Evolutionary conservation across 2,329 filamentous ascomycete species (phyloP).

Genomic region (Tolypocladium ophioglossoides): DNA sequence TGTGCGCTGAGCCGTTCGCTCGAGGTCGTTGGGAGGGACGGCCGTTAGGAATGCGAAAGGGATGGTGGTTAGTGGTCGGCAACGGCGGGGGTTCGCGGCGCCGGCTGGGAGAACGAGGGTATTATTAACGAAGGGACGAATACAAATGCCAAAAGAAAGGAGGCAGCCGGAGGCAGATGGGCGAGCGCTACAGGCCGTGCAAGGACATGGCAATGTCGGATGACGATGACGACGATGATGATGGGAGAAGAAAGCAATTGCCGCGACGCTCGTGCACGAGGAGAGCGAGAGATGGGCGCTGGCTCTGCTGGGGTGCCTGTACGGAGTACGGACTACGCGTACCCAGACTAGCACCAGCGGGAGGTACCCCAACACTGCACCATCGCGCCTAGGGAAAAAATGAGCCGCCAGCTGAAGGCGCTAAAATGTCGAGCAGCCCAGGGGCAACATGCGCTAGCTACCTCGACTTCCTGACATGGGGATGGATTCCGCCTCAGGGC

Average conservation of each 20-base stretch:
- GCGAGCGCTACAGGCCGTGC: not conserved
- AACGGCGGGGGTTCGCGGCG: not conserved
- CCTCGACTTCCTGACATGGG: too few species aligned
- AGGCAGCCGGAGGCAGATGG: not conserved
- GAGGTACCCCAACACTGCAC: too few species aligned
- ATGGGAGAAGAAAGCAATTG: not conserved
- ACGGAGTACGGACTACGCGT: not conserved
- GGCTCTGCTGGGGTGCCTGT: not conserved
- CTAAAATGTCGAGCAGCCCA: not conserved
- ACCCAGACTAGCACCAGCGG: not conserved
- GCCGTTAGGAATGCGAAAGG: not conserved
- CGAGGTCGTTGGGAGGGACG: not conserved
- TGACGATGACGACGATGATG: not conserved
- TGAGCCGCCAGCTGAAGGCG: not conserved
- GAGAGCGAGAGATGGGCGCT: not conserved
- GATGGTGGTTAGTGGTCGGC: not conserved
- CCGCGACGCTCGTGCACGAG: not conserved
- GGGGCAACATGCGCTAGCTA: not conserved
- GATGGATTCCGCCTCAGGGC: not conserved
- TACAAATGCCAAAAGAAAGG: constrained; percentile 1
- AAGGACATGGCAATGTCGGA: not conserved
- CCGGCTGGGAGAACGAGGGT: not conserved
- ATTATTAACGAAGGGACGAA: not conserved
- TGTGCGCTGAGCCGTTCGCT: not conserved
- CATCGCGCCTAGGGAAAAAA: not conserved